Evolutionary conservation across 495 filamentous ascomycete genomes (phyloP), one percentile per base, ranked within the genome.

Genomic region (Stereocaulon alpinum): DNA sequence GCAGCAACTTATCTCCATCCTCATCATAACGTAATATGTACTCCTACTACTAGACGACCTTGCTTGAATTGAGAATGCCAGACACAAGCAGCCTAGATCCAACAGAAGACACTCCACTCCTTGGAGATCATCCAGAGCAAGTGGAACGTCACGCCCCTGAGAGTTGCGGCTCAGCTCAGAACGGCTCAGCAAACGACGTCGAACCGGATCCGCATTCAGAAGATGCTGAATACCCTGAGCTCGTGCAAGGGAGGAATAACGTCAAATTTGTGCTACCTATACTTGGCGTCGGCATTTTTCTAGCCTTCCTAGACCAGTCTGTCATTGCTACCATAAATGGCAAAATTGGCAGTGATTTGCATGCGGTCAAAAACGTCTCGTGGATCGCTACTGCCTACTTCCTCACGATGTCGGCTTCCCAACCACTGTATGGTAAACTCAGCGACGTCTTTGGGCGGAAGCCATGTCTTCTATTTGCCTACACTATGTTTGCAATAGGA

Each of bases 311-410:
- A 15, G 56, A 63, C 40, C 61, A 63, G 34, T 40, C 56, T 17
- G 27, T 63, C 20, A 56, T 63, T 24, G 61, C 56, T 37, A 48
- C 61, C 40, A 59, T 59, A n/a, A 59, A 63, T 32, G 56, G 61
- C 7, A 42, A 63, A 18, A 63, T 63, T 17, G 61, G 61, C n/a
- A 63, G 55, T 32, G 61, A 63, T 22, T 27, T 63, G 41, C 48
- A 63, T 30, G 61, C 61, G 11, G 29, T 63, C n/a, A 45, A 49
- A n/a, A 59, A 27, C 43, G 48, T 55, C 15, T 59, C 55, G 40
- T 63, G 61, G 61, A 63, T 63, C 30, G 61, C 56, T 32, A 63
- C 61, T 18, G 61, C 55, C 29, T 63, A 59, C 17, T 63, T 63
- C 17, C 61, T 63, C 17, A 55, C 61, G n/a, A 58, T 59, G 49